A percentile compares a stretch with the other conserved stretches of the same genome.
These are phyloP conservation scores for Grifola frondosa DNA, from an alignment of 1,284 basidiomycete genomes.

Conservation along the genomic window DNA sequence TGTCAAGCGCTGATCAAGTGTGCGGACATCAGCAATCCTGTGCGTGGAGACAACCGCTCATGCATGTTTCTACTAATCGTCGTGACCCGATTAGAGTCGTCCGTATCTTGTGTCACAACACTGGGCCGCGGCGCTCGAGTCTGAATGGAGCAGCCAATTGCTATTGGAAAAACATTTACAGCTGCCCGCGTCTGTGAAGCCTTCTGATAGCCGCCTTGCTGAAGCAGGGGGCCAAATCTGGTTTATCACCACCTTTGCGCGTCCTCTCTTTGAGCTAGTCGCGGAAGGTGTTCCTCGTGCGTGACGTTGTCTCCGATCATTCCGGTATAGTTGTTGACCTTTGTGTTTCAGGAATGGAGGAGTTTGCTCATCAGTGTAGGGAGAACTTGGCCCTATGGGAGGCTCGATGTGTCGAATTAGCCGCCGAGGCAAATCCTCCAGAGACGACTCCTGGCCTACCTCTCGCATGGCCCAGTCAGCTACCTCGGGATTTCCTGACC, in stretches of 20 bases:
- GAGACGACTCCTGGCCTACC: conserved; percentile 11
- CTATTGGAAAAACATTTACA: conserved; percentile 76
- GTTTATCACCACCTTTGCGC: conserved; percentile 82
- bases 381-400: conserved; percentile 70
- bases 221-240: conserved; percentile 89
- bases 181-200: conserved; percentile 71
- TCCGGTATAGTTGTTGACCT: not conserved
- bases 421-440: conserved; percentile 13
- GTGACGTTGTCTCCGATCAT: conserved; percentile 20
- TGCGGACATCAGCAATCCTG: conserved; percentile 95
- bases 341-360: conserved; percentile 52
- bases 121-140: conserved; percentile 85
- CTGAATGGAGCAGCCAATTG: conserved; percentile 90
- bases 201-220: conserved; percentile 61
- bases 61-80: conserved; percentile 4
- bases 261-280: conserved; percentile 79
- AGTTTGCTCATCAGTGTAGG: conserved; percentile 62
- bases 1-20: conserved; percentile 94
- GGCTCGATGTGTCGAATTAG: conserved; percentile 45
- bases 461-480: conserved; percentile 34
- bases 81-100: conserved; percentile 75
- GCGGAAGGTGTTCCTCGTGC: conserved; percentile 72
- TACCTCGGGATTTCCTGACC: conserved; percentile 50
- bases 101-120: conserved; percentile 86
- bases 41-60: conserved; percentile 40